phyloP scores from a whole-genome alignment of 2,329 filamentous ascomycete species.

The Daldinia sp. region DNA sequence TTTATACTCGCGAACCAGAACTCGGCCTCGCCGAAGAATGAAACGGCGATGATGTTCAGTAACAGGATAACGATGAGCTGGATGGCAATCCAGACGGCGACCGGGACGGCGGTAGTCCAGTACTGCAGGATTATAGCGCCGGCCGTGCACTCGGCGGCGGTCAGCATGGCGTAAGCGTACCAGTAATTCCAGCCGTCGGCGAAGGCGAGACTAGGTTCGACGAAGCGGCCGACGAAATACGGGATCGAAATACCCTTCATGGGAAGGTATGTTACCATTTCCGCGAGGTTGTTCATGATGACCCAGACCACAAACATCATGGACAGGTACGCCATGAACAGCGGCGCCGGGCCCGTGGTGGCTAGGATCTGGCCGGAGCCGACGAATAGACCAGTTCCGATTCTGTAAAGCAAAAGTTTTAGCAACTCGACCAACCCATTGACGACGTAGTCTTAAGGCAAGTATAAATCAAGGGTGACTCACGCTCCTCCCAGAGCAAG shows the following conservation, averaged over 20 bases:
- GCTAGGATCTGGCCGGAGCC: slow-evolving; percentile 69
- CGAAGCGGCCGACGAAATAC: slow-evolving; percentile 67
- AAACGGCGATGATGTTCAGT: slow-evolving; percentile 69
- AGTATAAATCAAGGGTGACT: slow-evolving; percentile 35
- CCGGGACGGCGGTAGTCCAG: slow-evolving; percentile 65
- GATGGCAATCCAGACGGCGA: slow-evolving; percentile 71
- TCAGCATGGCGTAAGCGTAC: slow-evolving; percentile 70
- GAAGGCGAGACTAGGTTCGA: slow-evolving; percentile 68
- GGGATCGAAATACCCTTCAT: slow-evolving; percentile 68
- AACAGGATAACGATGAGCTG: slow-evolving; percentile 65
- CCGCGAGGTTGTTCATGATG: slow-evolving; percentile 66
- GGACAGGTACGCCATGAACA: slow-evolving; percentile 75
- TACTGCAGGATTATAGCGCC: slow-evolving; percentile 70
- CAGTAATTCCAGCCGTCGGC: slow-evolving; percentile 72
- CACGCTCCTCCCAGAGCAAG: slow-evolving; percentile 65
- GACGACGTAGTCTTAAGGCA: not conserved
- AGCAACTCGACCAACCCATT: not conserved
- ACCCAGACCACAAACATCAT: slow-evolving; percentile 67
- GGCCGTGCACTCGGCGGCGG: slow-evolving; percentile 69
- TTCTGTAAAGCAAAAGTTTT: slow-evolving; percentile 51
- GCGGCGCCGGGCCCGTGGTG: slow-evolving; percentile 70
- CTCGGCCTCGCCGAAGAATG: slow-evolving; percentile 71
- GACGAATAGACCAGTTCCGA: slow-evolving; percentile 74
- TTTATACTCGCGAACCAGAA: slow-evolving; percentile 73
- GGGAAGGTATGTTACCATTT: slow-evolving; percentile 68